A percentile compares a stretch with the other conserved stretches of the same genome.
Conservation (phyloP, 2,329 filamentous ascomycete species). For the Zymoseptoria tritici region DNA sequence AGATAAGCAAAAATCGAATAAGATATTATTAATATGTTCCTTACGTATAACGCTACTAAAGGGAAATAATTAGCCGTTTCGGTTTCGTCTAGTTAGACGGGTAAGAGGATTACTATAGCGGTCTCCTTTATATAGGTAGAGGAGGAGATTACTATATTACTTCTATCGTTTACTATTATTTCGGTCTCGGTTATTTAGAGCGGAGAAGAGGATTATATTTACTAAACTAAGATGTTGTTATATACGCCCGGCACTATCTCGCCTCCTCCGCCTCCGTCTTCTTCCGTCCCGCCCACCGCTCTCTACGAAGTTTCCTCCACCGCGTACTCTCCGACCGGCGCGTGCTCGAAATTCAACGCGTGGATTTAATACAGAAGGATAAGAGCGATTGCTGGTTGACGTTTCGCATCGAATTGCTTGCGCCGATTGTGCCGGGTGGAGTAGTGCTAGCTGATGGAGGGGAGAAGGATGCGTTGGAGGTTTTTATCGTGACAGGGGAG, state of each 20-base stretch:
- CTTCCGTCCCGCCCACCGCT: slow-evolving; percentile 66
- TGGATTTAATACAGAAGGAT: slow-evolving; percentile 56
- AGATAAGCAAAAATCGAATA: too few species aligned
- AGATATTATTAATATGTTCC: too few species aligned
- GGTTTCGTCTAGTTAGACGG: too few species aligned
- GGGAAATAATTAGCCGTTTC: too few species aligned
- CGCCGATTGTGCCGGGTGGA: slow-evolving; percentile 69
- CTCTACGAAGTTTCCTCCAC: slow-evolving; percentile 86
- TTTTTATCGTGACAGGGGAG: slow-evolving; percentile 65
- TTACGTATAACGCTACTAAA: too few species aligned
- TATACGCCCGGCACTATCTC: slow-evolving; percentile 67
- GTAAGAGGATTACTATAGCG: too few species aligned
- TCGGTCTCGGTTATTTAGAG: too few species aligned
- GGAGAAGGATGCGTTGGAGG: slow-evolving; percentile 67
- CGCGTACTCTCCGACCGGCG: slow-evolving; percentile 73
- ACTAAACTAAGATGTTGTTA: too few species aligned
- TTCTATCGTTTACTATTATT: too few species aligned
- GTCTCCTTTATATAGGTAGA: too few species aligned
- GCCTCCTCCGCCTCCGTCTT: slow-evolving; percentile 76
- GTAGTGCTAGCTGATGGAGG: slow-evolving; percentile 74
- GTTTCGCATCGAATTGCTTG: slow-evolving; percentile 72
- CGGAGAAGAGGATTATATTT: too few species aligned
- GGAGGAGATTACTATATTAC: too few species aligned
- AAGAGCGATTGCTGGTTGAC: slow-evolving; percentile 53
- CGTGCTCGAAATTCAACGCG: slow-evolving; percentile 72